A percentile compares a stretch with the other conserved stretches of the same genome.
phyloP scores from a whole-genome alignment of 345 rosid genomes.

The rapeseed (Brassica napus) region DNA sequence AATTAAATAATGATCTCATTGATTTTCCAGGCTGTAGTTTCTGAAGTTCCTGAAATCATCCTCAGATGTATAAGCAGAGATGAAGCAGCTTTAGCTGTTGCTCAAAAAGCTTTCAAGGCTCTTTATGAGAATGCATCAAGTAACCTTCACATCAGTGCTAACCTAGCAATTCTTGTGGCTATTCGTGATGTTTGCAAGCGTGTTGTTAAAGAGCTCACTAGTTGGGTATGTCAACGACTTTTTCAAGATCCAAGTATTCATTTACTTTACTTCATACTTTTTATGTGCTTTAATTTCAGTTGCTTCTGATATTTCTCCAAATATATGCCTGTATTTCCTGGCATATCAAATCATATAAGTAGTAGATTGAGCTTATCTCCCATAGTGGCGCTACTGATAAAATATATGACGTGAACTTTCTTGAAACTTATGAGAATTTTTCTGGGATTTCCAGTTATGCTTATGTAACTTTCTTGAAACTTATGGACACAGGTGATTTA shows the following conservation, averaged over 20 bases:
- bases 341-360: not conserved
- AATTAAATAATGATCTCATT: conserved; percentile 2
- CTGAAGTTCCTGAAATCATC: conserved; percentile 95
- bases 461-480: conserved; percentile 14
- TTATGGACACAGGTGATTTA: conserved; percentile 68
- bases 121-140: conserved; percentile 84
- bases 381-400: conserved; percentile 3
- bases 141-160: conserved; percentile 67
- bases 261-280: not conserved
- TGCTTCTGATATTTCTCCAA: not conserved
- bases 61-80: conserved; percentile 91
- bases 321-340: not conserved
- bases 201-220: conserved; percentile 91
- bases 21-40: conserved; percentile 43
- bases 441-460: conserved; percentile 1
- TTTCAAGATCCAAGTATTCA: conserved; percentile 14
- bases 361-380: conserved; percentile 1
- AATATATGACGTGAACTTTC: not conserved
- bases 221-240: conserved; percentile 71
- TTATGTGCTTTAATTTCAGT: not conserved
- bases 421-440: too few relatives aligned
- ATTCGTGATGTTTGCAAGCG: conserved; percentile 96
- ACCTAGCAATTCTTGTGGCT: conserved; percentile 83
- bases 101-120: conserved; percentile 95
- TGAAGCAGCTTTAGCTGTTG: conserved; percentile 96